phyloP scores from a whole-genome alignment of 2,329 filamentous ascomycete species.

The Allantophomopsis lycopodina region DNA sequence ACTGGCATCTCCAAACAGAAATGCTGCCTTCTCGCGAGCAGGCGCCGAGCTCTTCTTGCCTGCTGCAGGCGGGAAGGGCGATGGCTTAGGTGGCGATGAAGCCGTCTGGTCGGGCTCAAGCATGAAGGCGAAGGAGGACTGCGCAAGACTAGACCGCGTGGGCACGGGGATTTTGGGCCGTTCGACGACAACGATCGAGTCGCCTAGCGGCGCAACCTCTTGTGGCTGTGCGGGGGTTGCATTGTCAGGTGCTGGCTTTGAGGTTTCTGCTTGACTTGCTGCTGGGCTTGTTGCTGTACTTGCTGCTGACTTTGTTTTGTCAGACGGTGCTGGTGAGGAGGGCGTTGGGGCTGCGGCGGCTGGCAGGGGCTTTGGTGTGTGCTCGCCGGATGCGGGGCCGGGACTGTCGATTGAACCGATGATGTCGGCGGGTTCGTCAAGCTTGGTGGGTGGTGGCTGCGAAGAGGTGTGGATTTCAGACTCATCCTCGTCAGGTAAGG shows the following conservation, averaged over 20 bases:
- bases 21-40: slow-evolving; percentile 17
- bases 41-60: slow-evolving; percentile 9
- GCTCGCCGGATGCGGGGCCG: too few species aligned
- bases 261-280: background rate
- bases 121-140: slow-evolving; percentile 73
- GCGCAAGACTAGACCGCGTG: slow-evolving; percentile 52
- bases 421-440: background rate
- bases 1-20: slow-evolving; percentile 18
- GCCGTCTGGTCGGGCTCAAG: slow-evolving; percentile 32
- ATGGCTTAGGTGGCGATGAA: slow-evolving; percentile 10
- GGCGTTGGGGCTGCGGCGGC: background rate
- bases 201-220: background rate
- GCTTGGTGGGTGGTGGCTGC: background rate
- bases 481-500: slow-evolving; percentile 21
- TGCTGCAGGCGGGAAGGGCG: slow-evolving; percentile 15
- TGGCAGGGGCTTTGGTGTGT: too few species aligned
- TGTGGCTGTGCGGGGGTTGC: background rate
- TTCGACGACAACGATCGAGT: slow-evolving; percentile 1
- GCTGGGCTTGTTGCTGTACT: background rate
- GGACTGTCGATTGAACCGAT: background rate
- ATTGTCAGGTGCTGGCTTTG: background rate
- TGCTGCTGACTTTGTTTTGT: background rate
- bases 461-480: background rate
- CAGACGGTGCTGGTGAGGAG: background rate
- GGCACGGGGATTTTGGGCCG: slow-evolving; percentile 31